Base-by-base conservation (phyloP, 2,329 filamentous ascomycete species). In the Nectriaceae sp. region DNA sequence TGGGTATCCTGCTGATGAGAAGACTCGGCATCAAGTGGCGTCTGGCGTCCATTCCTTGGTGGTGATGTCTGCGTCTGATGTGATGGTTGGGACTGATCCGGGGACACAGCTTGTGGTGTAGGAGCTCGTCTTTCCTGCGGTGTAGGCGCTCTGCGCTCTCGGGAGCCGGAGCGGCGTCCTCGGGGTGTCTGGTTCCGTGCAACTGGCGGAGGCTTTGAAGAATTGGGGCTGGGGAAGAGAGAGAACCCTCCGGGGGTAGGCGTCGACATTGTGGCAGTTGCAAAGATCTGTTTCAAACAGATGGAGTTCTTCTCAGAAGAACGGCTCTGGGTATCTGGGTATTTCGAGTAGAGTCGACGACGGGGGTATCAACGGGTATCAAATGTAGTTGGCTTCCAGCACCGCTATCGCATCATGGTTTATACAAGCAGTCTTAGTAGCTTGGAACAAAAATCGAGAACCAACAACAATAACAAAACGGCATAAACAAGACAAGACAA, bases 171-270 rank as follows among this genome's bases (percentile, higher is more conserved):
- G 16, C 68, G 68, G 29, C 69, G 67, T 42, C 65, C 58, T 44
- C 67, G 66, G n/a, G 73, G 66, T 2, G 69, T 69, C 41, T 75
- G 73, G 51, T 69, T 76, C 53, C 75, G 60, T 16, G 55, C 54
- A 2, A 54, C 47, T 18, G 61, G 58, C 40, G 57, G 64, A 5
- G 65, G 61, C 22, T 59, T 67, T n/a, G 68, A 66, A 22, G 62
- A 46, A 55, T 65, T 75, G 19, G 78, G 73, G 55, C 72, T 82
- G 21, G 80, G 79, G 59, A 83, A 83, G 51, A 83, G 74, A 50
- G 80, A 83, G 65, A 83, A 81, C 50, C 76, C 75, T 63, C 74
- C 76, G 19, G 72, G 63, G 47, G 68, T 70, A 46, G 65, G 62
- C n/a, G 70, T 61, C 24, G 73, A 70, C 74, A 76, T 76, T 49